phyloP scores from a whole-genome alignment of 2,329 filamentous ascomycete genomes.

The Clathrospora elynae region DNA sequence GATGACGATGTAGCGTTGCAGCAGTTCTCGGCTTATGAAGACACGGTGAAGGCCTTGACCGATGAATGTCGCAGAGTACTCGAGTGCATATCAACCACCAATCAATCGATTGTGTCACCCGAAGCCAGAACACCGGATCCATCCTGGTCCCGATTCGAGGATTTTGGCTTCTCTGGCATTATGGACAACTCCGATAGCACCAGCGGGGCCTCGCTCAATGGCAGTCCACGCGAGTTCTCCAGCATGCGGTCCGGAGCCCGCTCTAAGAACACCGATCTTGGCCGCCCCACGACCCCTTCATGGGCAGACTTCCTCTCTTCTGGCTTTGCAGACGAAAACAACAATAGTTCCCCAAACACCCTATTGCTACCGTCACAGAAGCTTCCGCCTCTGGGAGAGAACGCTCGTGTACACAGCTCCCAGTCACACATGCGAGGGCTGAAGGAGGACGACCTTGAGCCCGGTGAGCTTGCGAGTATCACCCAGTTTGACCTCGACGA shows the following conservation, averaged over 20 bases:
- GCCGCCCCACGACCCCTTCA: conserved; percentile 89
- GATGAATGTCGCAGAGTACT: conserved; percentile 94
- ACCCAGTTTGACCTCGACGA: conserved; percentile 85
- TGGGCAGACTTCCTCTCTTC: conserved; percentile 98
- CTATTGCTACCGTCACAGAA: conserved; percentile 90
- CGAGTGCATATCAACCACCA: conserved; percentile 83
- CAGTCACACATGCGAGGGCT: conserved; percentile 73
- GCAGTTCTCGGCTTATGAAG: conserved; percentile 84
- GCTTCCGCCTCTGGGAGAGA: conserved; percentile 78
- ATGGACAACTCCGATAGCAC: conserved; percentile 66
- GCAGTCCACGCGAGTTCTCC: conserved; percentile 71
- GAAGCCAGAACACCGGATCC: conserved; percentile 65
- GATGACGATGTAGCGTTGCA: conserved; percentile 85
- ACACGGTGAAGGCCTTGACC: conserved; percentile 84
- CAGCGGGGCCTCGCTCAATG: conserved; percentile 33
- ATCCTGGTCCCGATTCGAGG: conserved; percentile 96
- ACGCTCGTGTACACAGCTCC: conserved; percentile 76
- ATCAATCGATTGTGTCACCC: conserved; percentile 74
- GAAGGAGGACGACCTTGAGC: conserved; percentile 75
- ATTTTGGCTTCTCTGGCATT: conserved; percentile 83
- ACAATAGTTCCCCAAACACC: conserved; percentile 65
- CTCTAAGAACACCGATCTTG: conserved; percentile 69
- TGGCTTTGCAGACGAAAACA: conserved; percentile 81
- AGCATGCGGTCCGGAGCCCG: conserved; percentile 69
- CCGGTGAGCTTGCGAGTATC: conserved; percentile 93